Evolutionary conservation across 371 early-diverging fungal genomes (phyloP).

Genomic region (Funneliformis caledonium): DNA sequence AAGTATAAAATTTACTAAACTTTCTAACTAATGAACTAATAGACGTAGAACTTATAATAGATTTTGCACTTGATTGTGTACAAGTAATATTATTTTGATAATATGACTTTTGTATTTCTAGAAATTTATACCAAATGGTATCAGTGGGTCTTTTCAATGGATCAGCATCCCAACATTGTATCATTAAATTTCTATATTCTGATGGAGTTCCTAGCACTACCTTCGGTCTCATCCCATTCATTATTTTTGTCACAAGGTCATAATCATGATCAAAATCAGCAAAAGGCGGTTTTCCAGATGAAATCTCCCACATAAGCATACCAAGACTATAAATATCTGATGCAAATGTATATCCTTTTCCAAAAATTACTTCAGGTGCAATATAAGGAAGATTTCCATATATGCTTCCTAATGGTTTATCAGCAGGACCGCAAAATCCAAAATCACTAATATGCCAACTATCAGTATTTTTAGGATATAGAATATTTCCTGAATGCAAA

Average conservation of each 20-base stretch:
- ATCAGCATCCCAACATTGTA: conserved; percentile 26
- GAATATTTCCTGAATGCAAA: conserved; percentile 14
- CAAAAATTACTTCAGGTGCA: background rate
- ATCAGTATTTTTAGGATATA: background rate
- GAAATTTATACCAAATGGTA: background rate
- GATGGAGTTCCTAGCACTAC: background rate
- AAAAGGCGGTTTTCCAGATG: background rate
- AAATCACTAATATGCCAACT: background rate
- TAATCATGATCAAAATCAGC: background rate
- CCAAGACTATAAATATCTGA: conserved; percentile 29
- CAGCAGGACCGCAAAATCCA: conserved; percentile 10
- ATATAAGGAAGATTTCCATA: conserved; percentile 20
- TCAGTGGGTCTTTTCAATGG: conserved; percentile 5
- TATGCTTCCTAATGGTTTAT: background rate
- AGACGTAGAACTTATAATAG: too few relatives aligned
- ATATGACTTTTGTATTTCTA: background rate
- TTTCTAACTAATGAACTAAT: too few relatives aligned
- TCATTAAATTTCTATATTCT: background rate
- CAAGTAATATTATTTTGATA: background rate
- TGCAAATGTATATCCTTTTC: background rate
- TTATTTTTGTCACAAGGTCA: background rate
- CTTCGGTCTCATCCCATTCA: background rate
- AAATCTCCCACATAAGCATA: conserved; percentile 25
- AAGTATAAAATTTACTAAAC: too few relatives aligned
- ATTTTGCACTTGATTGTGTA: too few relatives aligned